These are phyloP conservation scores for Tarenaya hassleriana DNA, from an alignment of 345 rosid species.

Conservation along the genomic window DNA sequence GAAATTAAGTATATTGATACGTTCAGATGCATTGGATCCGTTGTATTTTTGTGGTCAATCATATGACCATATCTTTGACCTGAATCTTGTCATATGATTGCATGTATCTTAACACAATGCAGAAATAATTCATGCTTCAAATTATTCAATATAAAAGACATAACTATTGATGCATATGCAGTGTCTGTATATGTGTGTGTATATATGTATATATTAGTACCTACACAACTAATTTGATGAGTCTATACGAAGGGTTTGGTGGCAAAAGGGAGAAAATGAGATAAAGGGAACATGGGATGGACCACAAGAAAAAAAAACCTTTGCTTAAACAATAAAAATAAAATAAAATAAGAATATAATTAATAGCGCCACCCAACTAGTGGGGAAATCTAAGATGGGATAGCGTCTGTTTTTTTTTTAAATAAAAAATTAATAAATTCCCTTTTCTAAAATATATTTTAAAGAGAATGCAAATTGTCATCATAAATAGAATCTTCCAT, in stretches of 20 bases:
- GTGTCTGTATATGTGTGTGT: background rate
- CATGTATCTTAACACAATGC: slow-evolving; percentile 13
- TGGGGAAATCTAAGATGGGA: slow-evolving; percentile 53
- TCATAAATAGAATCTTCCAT: no score
- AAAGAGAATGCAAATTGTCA: background rate
- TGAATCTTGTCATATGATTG: slow-evolving; percentile 28
- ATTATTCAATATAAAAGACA: slow-evolving; percentile 5
- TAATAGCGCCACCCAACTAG: slow-evolving; percentile 60
- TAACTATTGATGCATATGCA: slow-evolving; percentile 15
- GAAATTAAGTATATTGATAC: no score
- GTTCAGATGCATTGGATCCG: slow-evolving; percentile 34
- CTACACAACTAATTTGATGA: slow-evolving; percentile 25
- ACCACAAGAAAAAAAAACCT: slow-evolving; percentile 35
- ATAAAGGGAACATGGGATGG: slow-evolving; percentile 46
- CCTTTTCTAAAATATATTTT: background rate
- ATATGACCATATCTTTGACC: slow-evolving; percentile 48
- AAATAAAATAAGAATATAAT: slow-evolving; percentile 39
- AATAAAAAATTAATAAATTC: slow-evolving; percentile 6
- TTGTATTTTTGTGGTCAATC: slow-evolving; percentile 32
- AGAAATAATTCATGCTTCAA: slow-evolving; percentile 22
- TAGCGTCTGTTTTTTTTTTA: slow-evolving; percentile 50
- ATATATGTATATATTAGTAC: background rate
- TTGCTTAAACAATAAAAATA: slow-evolving; percentile 23
- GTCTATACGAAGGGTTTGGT: slow-evolving; percentile 39
- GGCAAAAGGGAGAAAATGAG: slow-evolving; percentile 20